Evolutionary conservation across 768 basidiomycete species (phyloP), one percentile per base, ranked within the genome.

Genomic region (Paxillus involutus): DNA sequence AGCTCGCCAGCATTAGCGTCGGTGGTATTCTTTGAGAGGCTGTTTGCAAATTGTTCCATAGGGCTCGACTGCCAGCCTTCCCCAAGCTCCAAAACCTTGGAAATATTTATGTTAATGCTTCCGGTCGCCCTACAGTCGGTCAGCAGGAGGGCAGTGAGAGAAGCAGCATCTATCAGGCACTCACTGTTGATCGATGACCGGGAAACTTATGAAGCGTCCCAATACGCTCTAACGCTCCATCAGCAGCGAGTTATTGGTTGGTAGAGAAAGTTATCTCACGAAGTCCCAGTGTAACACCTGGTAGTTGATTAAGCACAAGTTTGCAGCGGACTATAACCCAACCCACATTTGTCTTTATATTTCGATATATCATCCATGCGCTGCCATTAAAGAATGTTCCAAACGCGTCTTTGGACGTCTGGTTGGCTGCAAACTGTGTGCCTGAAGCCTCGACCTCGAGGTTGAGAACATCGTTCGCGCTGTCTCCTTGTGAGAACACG

Each of bases 311-410:
- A 11, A 26, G 24, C 13, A 51, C 32, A 40, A 2, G 46, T 17
- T n/a, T 40, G 14, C 17, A 21, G 21, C 13, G 17, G 24, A 40
- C 8, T 8, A 1, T 36, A 24, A n/a, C n/a, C 14, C 5, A 10
- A 29, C 43, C 12, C 16, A 82, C 77, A 4, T 75, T 69, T 1
- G 86, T 86, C 26, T 77, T 46, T 10, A 73, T 66, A 61, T 89
- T 88, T 12, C 72, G 71, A 61, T 79, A 85, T 26, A 88, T 82
- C 85, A 88, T 87, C 88, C 88, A 90, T 43, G 73, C 71, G 55
- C 83, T 74, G 0, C 81, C 88, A 32, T 81, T 75, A 53, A 88
- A 75, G 5, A 86, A 69, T 12, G 75, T 79, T 9, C 75, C 78
- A 46, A 89, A 78, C 0, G 85, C 85, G 26, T 61, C 52, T 57